These are phyloP conservation scores for Colletotrichum sp. DNA, from an alignment of 2,329 filamentous ascomycete genomes.

Conservation along the genomic window DNA sequence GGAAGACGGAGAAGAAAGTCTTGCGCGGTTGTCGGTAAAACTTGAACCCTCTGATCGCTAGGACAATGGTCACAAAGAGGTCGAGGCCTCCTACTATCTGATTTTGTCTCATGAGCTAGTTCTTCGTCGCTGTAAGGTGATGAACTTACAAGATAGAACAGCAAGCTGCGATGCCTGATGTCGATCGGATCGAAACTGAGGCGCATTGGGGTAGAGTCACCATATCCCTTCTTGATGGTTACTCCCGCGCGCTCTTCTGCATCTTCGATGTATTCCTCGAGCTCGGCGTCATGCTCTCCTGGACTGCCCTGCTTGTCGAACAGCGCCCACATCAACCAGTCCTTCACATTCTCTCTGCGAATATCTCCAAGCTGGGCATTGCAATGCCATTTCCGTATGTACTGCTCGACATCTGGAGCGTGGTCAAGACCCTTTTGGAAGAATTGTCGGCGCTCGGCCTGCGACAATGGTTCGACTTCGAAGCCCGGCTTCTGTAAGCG, in stretches of 20 bases:
- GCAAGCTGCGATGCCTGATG: conserved; percentile 63
- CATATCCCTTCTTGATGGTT: conserved; percentile 57
- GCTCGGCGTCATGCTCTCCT: conserved; percentile 42
- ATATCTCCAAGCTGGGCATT: conserved; percentile 63
- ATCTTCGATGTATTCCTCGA: conserved; percentile 53
- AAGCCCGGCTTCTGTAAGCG: conserved; percentile 40
- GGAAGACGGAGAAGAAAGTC: conserved; percentile 56
- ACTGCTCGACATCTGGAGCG: conserved; percentile 59
- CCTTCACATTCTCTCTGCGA: conserved; percentile 67
- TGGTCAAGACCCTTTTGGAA: conserved; percentile 62
- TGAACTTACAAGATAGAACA: conserved; percentile 63
- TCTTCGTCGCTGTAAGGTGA: conserved; percentile 31
- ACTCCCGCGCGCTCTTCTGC: conserved; percentile 59
- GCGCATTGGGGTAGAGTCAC: conserved; percentile 61
- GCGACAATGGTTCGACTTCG: conserved; percentile 45
- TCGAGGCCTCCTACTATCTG: conserved; percentile 44
- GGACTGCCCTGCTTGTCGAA: conserved; percentile 53
- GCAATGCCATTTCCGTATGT: conserved; percentile 70
- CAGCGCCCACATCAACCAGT: conserved; percentile 73
- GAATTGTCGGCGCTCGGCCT: conserved; percentile 55
- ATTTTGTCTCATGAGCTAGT: not conserved
- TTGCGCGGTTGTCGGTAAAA: conserved; percentile 45
- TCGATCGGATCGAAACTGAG: conserved; percentile 69
- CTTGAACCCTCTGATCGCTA: conserved; percentile 55
- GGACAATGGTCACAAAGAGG: conserved; percentile 48